Base-by-base conservation (phyloP, 108 stramenopile species). In the Schizochytrium sp. region DNA sequence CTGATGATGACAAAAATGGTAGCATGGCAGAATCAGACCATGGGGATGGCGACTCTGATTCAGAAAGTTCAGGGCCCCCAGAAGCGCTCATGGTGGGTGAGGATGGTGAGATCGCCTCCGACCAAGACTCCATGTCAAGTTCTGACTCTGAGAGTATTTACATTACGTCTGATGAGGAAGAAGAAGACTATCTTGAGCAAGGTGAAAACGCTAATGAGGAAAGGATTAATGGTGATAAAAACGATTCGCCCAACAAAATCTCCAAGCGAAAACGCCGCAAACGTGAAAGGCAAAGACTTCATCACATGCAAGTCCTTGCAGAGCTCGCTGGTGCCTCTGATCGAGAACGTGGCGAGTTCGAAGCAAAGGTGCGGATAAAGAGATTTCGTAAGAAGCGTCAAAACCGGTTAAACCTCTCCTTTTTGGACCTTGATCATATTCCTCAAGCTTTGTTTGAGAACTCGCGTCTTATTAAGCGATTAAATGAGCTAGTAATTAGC, bases 201-300 rank as follows among this genome's bases (percentile, higher is more conserved):
- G 59, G 59, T n/a, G 59, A 60, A 17, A n/a, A 60, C 59, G 59
- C 17, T 60, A 60, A n/a, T n/a, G 59, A 19, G 59, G 17, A 60
- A 17, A n/a, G 17, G 59, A 19, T n/a, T n/a, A 19, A 17, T 17
- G 59, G 19, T n/a, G 59, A 60, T 19, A n/a, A 60, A n/a, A 60
- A 60, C 19, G 19, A 60, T 17, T 19, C 59, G 42, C 0, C 40
- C 19, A 41, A 13, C 13, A 17, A 44, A 28, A 41, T n/a, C 3
- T 55, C 50, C 45, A 55, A 83, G 53, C 76, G 76, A 10, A 55
- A 83, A 53, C 76, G 76, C 15, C 76, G 76, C 76, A 55, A 83
- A 53, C 76, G 47, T 8, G 76, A 55, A 53, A 47, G 76, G 28
- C 47, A 83, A 40, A n/a, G 53, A 47, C 28, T 42, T 47, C 76